Evolutionary conservation across 139 green algal species (phyloP), one percentile per base, ranked within the genome.

Genomic region (Chlorella sp.): DNA sequence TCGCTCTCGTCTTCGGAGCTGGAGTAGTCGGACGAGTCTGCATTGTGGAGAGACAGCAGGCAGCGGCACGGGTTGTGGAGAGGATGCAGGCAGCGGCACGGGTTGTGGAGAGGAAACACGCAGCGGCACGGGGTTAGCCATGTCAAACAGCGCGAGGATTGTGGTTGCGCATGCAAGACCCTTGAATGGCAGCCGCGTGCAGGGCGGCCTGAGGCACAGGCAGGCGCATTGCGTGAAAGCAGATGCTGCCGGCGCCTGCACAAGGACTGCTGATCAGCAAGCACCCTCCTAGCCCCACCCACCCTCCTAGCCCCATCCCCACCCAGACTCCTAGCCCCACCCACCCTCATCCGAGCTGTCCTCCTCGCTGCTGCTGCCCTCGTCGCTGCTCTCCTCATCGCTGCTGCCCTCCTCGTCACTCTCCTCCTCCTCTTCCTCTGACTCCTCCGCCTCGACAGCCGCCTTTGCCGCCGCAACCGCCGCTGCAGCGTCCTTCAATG

Each of bases 1-100:
- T 98, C 94, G 68, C 70, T 91, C 11, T 92, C 85, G 36, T 89
- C 73, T 73, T 91, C 85, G 19, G 32, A 64, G 62, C 64, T 81
- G 36, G 14, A 46, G 69, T 81, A 83, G 41, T 84, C 72, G 6
- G 73, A 76, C 43, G 62, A 82, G 48, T 83, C 77, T 83, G 77
- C 56, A 40, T 17, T 36, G 60, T 34, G 26, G 41, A 17, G 28
- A 11, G 9, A 38, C 5, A 9, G 41, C 9, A 13, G 5, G 22
- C 22, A 48, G 36, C 14, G 68, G 5, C 17, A 13, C 36, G 5
- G 16, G 36, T n/a, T 14, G 64, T 19, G n/a, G n/a, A n/a, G n/a
- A 14, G 30, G 64, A 11, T 32, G 20, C 5, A 2, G 32, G 64
- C 30, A 70, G 28, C 64, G 64, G 11, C 64, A 70, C 2, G 64